Percentiles rank a stretch among this genome's conserved stretches.
Conservation (phyloP, 768 basidiomycete species). For the Tulasnella sp. region DNA sequence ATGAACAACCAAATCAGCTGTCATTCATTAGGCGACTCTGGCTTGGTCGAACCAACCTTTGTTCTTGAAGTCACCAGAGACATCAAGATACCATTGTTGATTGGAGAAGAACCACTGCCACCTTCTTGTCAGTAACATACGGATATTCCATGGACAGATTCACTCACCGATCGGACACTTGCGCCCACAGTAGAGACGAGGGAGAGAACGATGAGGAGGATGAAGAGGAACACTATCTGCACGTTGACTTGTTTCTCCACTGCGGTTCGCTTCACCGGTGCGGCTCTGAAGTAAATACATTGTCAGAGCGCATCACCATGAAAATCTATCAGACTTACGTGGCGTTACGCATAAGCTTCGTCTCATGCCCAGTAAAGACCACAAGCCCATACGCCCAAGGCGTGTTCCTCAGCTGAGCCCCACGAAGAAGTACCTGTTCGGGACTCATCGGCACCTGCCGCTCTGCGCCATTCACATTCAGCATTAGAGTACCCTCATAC, state of each 20-base stretch:
- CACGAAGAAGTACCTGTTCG: constrained; percentile 86
- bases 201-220: constrained; percentile 75
- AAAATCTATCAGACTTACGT: constrained; percentile 47
- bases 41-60: constrained; percentile 26
- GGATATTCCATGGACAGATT: not conserved
- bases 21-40: constrained; percentile 24
- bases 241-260: constrained; percentile 93
- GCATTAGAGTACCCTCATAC: constrained; percentile 66
- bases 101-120: constrained; percentile 72
- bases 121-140: not conserved
- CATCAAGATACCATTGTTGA: constrained; percentile 84
- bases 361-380: constrained; percentile 95
- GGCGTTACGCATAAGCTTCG: constrained; percentile 95
- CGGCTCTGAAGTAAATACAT: constrained; percentile 46
- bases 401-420: constrained; percentile 92
- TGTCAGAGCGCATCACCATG: not conserved
- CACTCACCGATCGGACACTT: constrained; percentile 64
- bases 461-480: constrained; percentile 37
- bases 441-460: constrained; percentile 84
- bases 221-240: constrained; percentile 92
- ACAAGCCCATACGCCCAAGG: constrained; percentile 91
- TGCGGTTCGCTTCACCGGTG: constrained; percentile 93
- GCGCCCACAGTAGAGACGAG: constrained; percentile 87
- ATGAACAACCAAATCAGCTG: constrained; percentile 11
- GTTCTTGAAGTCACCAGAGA: constrained; percentile 33